Conservation (phyloP, 176 grass and related monocot genomes). For the Chloris gayana region DNA sequence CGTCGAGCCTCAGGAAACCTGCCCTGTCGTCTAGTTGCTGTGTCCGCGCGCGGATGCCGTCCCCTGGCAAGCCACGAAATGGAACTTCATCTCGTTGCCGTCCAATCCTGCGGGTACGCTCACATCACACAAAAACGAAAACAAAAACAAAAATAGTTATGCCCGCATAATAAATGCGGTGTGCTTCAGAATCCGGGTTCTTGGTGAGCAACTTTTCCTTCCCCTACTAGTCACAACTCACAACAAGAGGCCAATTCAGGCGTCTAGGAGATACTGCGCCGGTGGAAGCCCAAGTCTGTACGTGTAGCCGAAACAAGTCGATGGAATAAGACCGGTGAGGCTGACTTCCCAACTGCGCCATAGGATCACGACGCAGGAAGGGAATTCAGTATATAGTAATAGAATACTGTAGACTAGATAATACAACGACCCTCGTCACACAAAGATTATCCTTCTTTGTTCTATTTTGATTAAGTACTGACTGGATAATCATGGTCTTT, state of each 20-base stretch:
- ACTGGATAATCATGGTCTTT: not conserved
- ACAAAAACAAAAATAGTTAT: not conserved
- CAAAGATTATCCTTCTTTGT: too few species aligned
- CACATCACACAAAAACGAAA: not conserved
- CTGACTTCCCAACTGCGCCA: not conserved
- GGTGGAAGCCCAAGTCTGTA: not conserved
- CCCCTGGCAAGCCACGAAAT: too few species aligned
- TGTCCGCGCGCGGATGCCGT: too few species aligned
- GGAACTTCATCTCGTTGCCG: not conserved
- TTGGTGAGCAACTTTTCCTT: constrained; percentile 3
- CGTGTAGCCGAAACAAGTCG: not conserved
- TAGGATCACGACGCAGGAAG: not conserved
- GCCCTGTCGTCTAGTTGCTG: not conserved
- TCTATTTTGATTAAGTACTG: not conserved
- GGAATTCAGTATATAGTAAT: not conserved
- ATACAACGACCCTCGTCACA: not conserved
- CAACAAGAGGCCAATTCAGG: not conserved
- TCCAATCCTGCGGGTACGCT: not conserved
- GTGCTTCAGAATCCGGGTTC: constrained; percentile 17
- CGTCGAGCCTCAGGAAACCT: not conserved
- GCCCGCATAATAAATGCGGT: not conserved
- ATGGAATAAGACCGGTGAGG: not conserved
- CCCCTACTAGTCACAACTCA: not conserved
- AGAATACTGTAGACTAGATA: too few species aligned
- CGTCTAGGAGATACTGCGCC: not conserved